Base-by-base conservation (phyloP, 2,329 filamentous ascomycete species). In the Curvularia spicifera region DNA sequence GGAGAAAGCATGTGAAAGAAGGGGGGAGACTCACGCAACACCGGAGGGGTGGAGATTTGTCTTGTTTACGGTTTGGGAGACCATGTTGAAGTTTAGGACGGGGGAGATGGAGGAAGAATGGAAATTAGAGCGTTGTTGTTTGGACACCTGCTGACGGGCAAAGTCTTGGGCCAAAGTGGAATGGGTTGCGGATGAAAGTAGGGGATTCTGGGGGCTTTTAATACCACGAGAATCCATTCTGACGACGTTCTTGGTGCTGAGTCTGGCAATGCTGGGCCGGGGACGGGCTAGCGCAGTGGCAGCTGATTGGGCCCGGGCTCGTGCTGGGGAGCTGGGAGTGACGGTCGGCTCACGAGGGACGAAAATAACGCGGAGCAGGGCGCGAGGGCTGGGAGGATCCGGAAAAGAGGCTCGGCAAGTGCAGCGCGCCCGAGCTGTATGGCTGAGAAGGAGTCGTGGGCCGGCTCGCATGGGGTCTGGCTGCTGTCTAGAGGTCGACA, bases 21-120 rank as follows among this genome's bases (percentile, higher is more conserved):
- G 29, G 29, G 44, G 44, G 3, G 9, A 22, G 10, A 89, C 91
- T 80, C 86, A 96, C 91, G 90, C 85, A 69, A 97, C 90, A 88
- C 93, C 93, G 78, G 87, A 83, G 64, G 93, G 93, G 86, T 97
- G 93, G 71, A 97, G 89, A 73, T 87, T 87, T 73, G 93, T 97
- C 84, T 93, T 94, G 87, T 97, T 97, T 75, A 97, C 87, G 71
- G 79, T 83, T 68, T 83, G 78, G 70, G 78, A 71, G 63, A 76
- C 76, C 79, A 81, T 82, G 55, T 51, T 75, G 71, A 48, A 44
- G 57, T 61, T 48, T 35, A 67, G 55, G 56, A 63, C 55, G 57
- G 66, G 56, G 31, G 71, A 84, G 74, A 85, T 75, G 54, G 85
- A 86, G 60, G 83, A 81, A 44, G 84, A 87, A 68, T 86, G 84